Base-by-base conservation (phyloP, 257 asterid genomes). In the Fraxinus excelsior region DNA sequence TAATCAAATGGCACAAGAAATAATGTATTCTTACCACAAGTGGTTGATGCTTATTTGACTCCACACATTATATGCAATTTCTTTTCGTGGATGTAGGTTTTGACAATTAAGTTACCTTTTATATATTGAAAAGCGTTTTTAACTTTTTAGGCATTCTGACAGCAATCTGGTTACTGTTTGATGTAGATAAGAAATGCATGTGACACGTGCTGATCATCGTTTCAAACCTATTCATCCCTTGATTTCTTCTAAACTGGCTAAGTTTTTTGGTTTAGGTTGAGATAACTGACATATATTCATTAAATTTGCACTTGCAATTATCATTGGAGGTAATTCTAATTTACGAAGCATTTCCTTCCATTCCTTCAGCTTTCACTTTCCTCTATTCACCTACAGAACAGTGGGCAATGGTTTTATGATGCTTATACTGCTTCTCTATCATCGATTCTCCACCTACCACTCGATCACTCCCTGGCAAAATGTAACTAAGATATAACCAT, bases 211-310 rank as follows among this genome's bases (percentile, higher is more conserved):
- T 62, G 31, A 62, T 40, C 14, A 10, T 23, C 25, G 31, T 62
- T 10, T 62, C 34, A 62, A 23, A 10, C 68, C 31, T 23, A 23
- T 62, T 3, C 34, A 25, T 62, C 34, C 68, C 68, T 62, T 62
- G 1, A 11, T 26, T 62, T 62, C 34, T 62, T 18, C 46, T 19
- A 4, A 25, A 3, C 67, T 23, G 67, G 16, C 31, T 23, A 23
- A 60, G 16, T 60, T 60, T 60, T 42, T 60, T 53, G 64, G 29
- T 62, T 23, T 62, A 62, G 68, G 68, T 62, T 25, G 68, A 62
- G 34, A 62, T 26, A 62, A 62, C 32, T 25, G 32, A 26, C 34
- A 62, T 62, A 53, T 25, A 62, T 62, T 62, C 34, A 12, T 62
- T 23, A 26, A 7, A 62, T 62, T 10, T 62, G 34, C 16, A 25